A percentile compares a stretch with the other conserved stretches of the same genome.
Evolutionary conservation across 352 stramenopile genomes (phyloP).

Genomic region (Phytopythium vexans): DNA sequence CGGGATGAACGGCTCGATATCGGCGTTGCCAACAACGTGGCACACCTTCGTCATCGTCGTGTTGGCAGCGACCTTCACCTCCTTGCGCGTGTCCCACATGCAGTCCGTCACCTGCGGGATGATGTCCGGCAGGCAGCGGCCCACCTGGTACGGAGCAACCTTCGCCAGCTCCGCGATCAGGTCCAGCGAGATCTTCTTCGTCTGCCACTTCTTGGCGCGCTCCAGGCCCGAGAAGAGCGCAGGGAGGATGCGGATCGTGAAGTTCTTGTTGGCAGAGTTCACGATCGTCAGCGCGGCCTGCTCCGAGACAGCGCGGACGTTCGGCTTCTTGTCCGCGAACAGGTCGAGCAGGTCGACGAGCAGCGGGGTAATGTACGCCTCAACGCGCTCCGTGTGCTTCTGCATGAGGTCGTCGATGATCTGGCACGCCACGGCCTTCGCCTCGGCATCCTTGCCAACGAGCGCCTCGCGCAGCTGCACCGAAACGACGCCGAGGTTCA

Average conservation of each 20-base stretch:
- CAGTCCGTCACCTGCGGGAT: slow-evolving; percentile 97
- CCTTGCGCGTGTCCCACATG: slow-evolving; percentile 99
- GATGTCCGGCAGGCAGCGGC: slow-evolving; percentile 94
- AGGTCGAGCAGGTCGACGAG: slow-evolving; percentile 71
- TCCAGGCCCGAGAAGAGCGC: slow-evolving; percentile 90
- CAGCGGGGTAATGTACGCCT: slow-evolving; percentile 74
- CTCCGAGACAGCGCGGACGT: slow-evolving; percentile 60
- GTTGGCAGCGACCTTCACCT: slow-evolving; percentile 95
- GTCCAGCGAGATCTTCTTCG: slow-evolving; percentile 95
- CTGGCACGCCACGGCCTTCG: slow-evolving; percentile 69
- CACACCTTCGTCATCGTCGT: slow-evolving; percentile 94
- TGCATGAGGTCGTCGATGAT: slow-evolving; percentile 84
- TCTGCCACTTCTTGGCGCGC: slow-evolving; percentile 94
- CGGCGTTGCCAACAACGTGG: slow-evolving; percentile 97
- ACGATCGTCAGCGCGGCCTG: slow-evolving; percentile 82
- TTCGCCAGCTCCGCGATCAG: slow-evolving; percentile 91
- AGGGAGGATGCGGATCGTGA: slow-evolving; percentile 82
- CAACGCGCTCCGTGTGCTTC: slow-evolving; percentile 79
- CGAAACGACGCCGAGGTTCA: slow-evolving; percentile 71
- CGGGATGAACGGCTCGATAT: slow-evolving; percentile 99
- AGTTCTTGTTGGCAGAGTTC: slow-evolving; percentile 85
- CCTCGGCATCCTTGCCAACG: slow-evolving; percentile 47
- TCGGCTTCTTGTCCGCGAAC: slow-evolving; percentile 83
- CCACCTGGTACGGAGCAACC: slow-evolving; percentile 93
- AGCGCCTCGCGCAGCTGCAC: slow-evolving; percentile 65